phyloP scores from a whole-genome alignment of 208 protist genomes.

The Trypanosoma platydactyli region DNA sequence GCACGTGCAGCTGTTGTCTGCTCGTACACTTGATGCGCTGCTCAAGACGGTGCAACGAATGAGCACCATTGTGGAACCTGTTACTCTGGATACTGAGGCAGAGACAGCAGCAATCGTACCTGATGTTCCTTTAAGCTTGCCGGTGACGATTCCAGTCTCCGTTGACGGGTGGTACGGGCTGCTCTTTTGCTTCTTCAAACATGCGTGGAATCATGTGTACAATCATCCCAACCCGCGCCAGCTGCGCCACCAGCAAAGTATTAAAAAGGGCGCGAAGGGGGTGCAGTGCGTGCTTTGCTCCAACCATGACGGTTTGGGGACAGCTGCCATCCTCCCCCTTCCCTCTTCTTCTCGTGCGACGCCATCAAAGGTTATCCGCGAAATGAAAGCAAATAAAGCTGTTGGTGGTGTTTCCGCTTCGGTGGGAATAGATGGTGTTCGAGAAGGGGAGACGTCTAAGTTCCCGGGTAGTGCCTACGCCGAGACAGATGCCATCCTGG shows the following conservation, averaged over 20 bases:
- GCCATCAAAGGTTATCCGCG: neutral
- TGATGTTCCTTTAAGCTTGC: slow-evolving; percentile 1
- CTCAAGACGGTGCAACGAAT: slow-evolving; percentile 32
- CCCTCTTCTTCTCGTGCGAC: neutral
- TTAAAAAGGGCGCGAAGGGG: slow-evolving; percentile 23
- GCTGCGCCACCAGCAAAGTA: slow-evolving; percentile 32
- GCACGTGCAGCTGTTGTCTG: slow-evolving; percentile 64
- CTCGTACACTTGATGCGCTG: slow-evolving; percentile 50
- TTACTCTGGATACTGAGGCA: neutral
- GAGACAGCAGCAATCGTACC: neutral
- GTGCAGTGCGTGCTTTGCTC: slow-evolving; percentile 36
- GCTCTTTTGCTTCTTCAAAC: slow-evolving; percentile 48
- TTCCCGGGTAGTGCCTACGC: slow-evolving; percentile 51
- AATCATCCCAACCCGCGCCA: slow-evolving; percentile 57
- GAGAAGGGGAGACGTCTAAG: neutral
- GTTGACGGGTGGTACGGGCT: slow-evolving; percentile 39
- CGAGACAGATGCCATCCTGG: slow-evolving; percentile 33
- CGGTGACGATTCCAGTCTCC: slow-evolving; percentile 8
- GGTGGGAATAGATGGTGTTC: neutral
- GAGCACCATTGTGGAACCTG: slow-evolving; percentile 4
- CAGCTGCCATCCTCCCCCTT: neutral
- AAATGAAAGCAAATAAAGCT: neutral
- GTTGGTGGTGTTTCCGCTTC: neutral
- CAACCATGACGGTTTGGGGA: neutral
- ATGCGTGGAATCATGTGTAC: slow-evolving; percentile 63